Conservation (phyloP, 805 yeast species). For the Cyberlindnera petersonii region DNA sequence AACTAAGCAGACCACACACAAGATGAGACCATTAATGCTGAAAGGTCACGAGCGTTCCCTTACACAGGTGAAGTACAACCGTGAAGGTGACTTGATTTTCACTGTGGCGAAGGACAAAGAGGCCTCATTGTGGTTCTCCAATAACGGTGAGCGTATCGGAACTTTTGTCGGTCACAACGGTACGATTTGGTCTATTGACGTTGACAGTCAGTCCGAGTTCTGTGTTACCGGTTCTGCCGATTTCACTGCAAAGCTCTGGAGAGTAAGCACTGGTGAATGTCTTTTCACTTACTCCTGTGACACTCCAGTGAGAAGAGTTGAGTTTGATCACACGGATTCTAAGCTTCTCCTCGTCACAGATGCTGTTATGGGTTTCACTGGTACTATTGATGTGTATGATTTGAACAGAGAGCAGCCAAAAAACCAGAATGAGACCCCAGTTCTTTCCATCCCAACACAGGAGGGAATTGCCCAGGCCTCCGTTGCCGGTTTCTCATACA, state of each 20-base stretch:
- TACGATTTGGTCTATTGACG: slow-evolving; percentile 92
- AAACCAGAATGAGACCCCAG: slow-evolving; percentile 51
- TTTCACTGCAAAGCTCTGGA: slow-evolving; percentile 80
- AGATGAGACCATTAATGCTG: slow-evolving; percentile 64
- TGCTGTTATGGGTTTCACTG: slow-evolving; percentile 85
- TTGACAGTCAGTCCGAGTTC: slow-evolving; percentile 62
- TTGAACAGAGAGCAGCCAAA: slow-evolving; percentile 47
- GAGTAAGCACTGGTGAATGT: slow-evolving; percentile 70
- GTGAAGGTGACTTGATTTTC: slow-evolving; percentile 90
- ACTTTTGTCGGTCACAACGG: slow-evolving; percentile 88
- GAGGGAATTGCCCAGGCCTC: slow-evolving; percentile 61
- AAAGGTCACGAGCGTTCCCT: slow-evolving; percentile 98
- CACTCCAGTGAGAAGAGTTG: slow-evolving; percentile 89
- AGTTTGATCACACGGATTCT: slow-evolving; percentile 70
- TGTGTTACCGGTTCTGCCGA: slow-evolving; percentile 92
- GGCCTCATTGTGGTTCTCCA: slow-evolving; percentile 90
- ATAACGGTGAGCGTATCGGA: slow-evolving; percentile 95
- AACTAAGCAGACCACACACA: too few relatives aligned
- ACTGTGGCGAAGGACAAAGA: slow-evolving; percentile 89
- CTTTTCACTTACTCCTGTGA: slow-evolving; percentile 67
- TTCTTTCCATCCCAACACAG: slow-evolving; percentile 54
- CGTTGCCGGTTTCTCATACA: slow-evolving; percentile 85
- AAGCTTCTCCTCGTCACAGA: slow-evolving; percentile 76
- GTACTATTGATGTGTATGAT: slow-evolving; percentile 67
- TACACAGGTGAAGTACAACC: slow-evolving; percentile 92